Percentiles rank a stretch among this genome's conserved stretches.
These are phyloP conservation scores for Paecilomyces sp. DNA, from an alignment of 2,329 filamentous ascomycete genomes.

Conservation along the genomic window DNA sequence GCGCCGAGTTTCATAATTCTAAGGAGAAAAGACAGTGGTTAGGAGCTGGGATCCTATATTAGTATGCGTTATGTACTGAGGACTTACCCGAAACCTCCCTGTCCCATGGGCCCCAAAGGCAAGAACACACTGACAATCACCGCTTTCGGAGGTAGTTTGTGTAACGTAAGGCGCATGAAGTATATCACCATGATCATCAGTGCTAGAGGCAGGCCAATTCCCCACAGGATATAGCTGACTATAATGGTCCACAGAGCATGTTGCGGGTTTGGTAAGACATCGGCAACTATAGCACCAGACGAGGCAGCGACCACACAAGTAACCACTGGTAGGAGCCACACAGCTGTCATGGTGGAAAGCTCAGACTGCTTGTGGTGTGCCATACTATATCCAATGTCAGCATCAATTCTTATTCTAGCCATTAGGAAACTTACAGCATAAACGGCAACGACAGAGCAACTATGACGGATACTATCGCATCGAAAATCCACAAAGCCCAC, in stretches of 20 bases:
- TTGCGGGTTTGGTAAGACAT: constrained; percentile 47
- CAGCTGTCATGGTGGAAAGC: constrained; percentile 58
- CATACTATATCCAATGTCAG: constrained; percentile 10
- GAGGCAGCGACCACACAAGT: constrained; percentile 60
- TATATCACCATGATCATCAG: constrained; percentile 62
- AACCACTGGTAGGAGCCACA: constrained; percentile 61
- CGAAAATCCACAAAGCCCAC: constrained; percentile 55
- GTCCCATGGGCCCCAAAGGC: constrained; percentile 59
- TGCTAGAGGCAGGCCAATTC: constrained; percentile 55
- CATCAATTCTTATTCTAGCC: not conserved
- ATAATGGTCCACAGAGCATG: constrained; percentile 58
- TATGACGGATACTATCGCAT: constrained; percentile 46
- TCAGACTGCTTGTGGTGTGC: constrained; percentile 33
- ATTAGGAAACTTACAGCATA: constrained; percentile 40
- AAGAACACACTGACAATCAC: constrained; percentile 63
- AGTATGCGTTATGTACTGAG: not conserved
- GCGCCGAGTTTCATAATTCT: constrained; percentile 45
- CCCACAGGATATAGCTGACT: constrained; percentile 63
- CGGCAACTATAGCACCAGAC: constrained; percentile 56
- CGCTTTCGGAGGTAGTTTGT: constrained; percentile 62
- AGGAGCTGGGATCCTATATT: not conserved
- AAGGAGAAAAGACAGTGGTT: not conserved
- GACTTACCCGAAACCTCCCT: constrained; percentile 52
- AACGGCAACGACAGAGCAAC: constrained; percentile 52
- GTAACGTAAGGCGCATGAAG: constrained; percentile 59